Base-by-base conservation (phyloP, 345 rosid species). In the Gossypium stocksii region DNA sequence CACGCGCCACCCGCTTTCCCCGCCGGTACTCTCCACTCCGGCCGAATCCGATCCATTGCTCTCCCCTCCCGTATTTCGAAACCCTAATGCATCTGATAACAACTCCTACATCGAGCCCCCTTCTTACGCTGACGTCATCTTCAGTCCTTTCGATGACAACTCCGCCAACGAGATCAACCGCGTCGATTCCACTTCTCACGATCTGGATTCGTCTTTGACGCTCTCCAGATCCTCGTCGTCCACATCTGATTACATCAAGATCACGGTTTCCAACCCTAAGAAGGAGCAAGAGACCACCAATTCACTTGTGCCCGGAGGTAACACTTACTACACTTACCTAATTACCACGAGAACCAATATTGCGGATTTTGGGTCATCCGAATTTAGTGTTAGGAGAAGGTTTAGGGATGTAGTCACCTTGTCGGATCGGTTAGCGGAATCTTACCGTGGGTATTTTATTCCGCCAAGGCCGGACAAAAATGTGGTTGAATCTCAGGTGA, bases 381-480 rank as follows among this genome's bases (percentile, higher is more conserved):
- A 96, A 66, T 93, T 86, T 65, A 82, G 90, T 45, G 98, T 96
- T 14, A 78, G 97, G 57, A 82, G 98, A 75, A 86, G 99, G 69
- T 96, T 96, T 72, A 82, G 82, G 64, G 98, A 96, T 68, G 89
- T 96, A 8, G 97, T 93, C 29, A 88, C 98, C 1, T 79, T 96
- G 38, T 85, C 93, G 1, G 97, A 93, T 85, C 84, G 97, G 74
- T 79, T 96, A 29, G 87, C 95, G 3, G 97, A 93, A 87, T 78
- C 97, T 14, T 93, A 88, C 59, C 72, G 97, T 79, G 99, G 98
- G 5, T 93, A 84, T 74, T 90, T 87, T 60, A 90, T 96, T 52
- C 97, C 98, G 6, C 97, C 97, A 0, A 79, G 99, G 46, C 98
- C 99, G 6, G 98, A 96, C 62, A 96, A 96, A 88, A 96, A 82